Conservation (phyloP, 805 yeast genomes). For the Cyberlindnera americana region DNA sequence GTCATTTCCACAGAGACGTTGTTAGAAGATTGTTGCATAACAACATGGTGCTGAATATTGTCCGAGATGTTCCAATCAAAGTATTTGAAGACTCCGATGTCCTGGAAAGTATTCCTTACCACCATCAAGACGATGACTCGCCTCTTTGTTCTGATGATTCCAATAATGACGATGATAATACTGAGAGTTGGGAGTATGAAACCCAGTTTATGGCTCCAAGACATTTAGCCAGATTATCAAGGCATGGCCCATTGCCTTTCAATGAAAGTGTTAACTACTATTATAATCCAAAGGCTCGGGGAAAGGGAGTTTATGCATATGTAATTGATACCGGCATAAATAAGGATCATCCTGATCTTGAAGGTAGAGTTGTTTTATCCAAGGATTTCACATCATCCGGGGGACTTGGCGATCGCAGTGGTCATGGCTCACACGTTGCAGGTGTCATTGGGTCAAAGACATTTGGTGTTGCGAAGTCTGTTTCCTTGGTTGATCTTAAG, state of each 20-base stretch:
- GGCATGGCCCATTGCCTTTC: constrained; percentile 36
- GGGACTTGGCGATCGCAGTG: constrained; percentile 64
- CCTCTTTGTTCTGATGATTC: too few relatives aligned
- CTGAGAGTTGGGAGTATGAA: constrained; percentile 8
- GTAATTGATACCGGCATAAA: constrained; percentile 83
- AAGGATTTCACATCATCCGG: constrained; percentile 58
- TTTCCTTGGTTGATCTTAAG: constrained; percentile 66
- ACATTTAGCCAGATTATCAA: constrained; percentile 64
- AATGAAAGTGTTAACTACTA: constrained; percentile 38
- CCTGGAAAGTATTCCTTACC: not conserved
- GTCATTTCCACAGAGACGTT: constrained; percentile 49
- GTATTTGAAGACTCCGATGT: constrained; percentile 39
- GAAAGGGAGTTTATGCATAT: constrained; percentile 66
- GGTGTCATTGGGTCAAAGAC: constrained; percentile 78
- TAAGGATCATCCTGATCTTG: constrained; percentile 57
- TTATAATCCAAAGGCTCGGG: constrained; percentile 45
- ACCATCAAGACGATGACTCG: constrained; percentile 23
- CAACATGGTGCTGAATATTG: constrained; percentile 64
- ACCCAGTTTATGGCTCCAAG: constrained; percentile 53
- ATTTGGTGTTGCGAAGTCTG: constrained; percentile 79
- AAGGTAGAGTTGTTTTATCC: constrained; percentile 57
- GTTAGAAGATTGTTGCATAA: constrained; percentile 47
- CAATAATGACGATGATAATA: constrained; percentile 9
- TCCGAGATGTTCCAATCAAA: constrained; percentile 59
- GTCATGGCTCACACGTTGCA: constrained; percentile 95